Percentiles rank a stretch among this genome's conserved stretches.
phyloP scores from a whole-genome alignment of 345 rosid genomes.

The Populus davidiana region DNA sequence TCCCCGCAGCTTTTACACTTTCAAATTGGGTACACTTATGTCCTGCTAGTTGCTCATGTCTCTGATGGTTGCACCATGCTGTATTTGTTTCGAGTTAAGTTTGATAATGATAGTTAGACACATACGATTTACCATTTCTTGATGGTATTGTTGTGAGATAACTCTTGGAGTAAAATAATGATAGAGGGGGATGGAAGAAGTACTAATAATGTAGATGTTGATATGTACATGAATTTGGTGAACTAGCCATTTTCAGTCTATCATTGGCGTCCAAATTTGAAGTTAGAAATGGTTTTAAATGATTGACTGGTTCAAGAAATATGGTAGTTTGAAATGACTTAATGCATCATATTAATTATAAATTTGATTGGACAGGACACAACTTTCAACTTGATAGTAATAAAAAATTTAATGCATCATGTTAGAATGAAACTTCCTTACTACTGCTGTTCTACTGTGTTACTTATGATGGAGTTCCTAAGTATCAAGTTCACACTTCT shows the following conservation, averaged over 20 bases:
- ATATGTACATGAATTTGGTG: neutral
- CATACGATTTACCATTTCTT: neutral
- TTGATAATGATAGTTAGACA: neutral
- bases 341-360: neutral
- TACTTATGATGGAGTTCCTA: constrained; percentile 4
- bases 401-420: neutral
- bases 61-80: neutral
- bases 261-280: neutral
- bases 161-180: neutral
- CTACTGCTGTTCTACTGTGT: neutral
- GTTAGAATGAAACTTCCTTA: neutral
- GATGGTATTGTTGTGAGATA: neutral
- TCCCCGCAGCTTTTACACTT: neutral
- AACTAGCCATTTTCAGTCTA: neutral
- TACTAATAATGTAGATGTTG: neutral
- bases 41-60: neutral
- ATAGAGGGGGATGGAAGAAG: neutral
- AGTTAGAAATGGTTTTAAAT: neutral
- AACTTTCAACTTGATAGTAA: too few species aligned
- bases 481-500: neutral
- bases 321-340: neutral
- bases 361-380: too few species aligned
- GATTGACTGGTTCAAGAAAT: neutral
- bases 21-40: neutral
- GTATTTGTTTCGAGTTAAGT: neutral